Evolutionary conservation across 495 filamentous ascomycete species (phyloP), one percentile per base, ranked within the genome.

Genomic region (Trichoderma reesei): DNA sequence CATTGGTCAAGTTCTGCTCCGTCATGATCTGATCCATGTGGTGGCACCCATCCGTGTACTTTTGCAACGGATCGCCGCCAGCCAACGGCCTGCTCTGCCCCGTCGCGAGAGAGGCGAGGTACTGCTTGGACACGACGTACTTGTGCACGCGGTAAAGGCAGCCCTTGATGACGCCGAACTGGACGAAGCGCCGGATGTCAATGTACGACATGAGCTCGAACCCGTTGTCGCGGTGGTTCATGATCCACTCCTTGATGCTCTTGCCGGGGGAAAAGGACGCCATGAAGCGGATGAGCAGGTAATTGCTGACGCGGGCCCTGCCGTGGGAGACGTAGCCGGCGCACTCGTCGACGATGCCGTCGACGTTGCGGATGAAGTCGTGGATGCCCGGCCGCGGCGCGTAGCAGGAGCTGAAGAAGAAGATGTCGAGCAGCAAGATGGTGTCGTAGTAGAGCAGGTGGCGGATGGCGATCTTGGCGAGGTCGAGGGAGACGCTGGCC

Each of bases 121-220:
- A 78, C 65, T 77, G 76, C 65, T 86, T 85, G 11, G 84, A 84
- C 8, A 91, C 82, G 4, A 90, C 88, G 70, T 95, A 94, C 71
- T 92, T 92, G 76, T 98, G 92, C 39, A 96, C 88, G 18, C 94
- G 84, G 73, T 96, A 96, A n/a, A 98, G 69, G 66, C 96, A 88
- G 4, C 92, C 92, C 73, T 98, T 96, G 69, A 97, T 94, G 16
- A 98, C 83, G 59, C 95, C 94, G 73, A 97, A 98, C 41, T 92
- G 93, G 65, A 98, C 88, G 65, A 98, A 88, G 36, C 95, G 85
- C 1, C 94, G 83, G 56, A 96, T 84, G 74, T 98, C 94, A 66
- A 98, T 83, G 68, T 85, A 82, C 13, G 80, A 74, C 5, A 96
- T 79, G 33, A 86, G 76, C 64, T 82, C 76, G 59, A 83, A 75